Conservation (phyloP, 441 rosid genomes). For the Erysimum pusillum region DNA sequence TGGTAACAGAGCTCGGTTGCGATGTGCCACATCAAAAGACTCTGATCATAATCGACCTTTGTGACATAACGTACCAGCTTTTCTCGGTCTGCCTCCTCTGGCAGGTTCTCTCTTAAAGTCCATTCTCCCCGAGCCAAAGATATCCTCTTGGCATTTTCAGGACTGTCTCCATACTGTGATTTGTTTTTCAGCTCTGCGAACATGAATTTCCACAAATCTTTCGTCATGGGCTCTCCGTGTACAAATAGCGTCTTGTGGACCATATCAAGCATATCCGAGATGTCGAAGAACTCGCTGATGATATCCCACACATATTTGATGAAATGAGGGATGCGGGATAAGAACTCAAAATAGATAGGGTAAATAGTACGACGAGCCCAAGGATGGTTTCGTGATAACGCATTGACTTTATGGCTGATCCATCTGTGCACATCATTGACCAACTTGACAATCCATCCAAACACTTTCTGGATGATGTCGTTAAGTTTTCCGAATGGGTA, state of each 20-base stretch:
- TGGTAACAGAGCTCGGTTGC: conserved; percentile 70
- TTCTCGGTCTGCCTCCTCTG: neutral
- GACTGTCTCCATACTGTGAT: conserved; percentile 53
- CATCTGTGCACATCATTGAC: conserved; percentile 1
- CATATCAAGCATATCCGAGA: conserved; percentile 48
- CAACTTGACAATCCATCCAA: neutral
- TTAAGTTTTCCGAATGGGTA: neutral
- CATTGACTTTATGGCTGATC: conserved; percentile 40
- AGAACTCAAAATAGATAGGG: conserved; percentile 35
- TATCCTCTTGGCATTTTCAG: conserved; percentile 54
- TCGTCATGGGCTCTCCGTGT: conserved; percentile 51
- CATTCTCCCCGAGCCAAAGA: conserved; percentile 62
- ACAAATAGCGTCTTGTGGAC: conserved; percentile 39
- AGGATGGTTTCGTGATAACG: neutral
- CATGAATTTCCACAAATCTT: conserved; percentile 58
- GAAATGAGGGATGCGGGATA: conserved; percentile 15
- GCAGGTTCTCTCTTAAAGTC: conserved; percentile 46
- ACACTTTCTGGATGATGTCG: neutral
- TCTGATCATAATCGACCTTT: conserved; percentile 60
- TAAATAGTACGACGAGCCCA: conserved; percentile 18
- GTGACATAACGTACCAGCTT: conserved; percentile 48
- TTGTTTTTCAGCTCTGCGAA: conserved; percentile 51
- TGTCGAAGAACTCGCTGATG: conserved; percentile 43
- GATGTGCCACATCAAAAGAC: conserved; percentile 72
- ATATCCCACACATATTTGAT: neutral